phyloP scores from a whole-genome alignment of 2,329 filamentous ascomycete genomes.

The Ophiostoma sp. region DNA sequence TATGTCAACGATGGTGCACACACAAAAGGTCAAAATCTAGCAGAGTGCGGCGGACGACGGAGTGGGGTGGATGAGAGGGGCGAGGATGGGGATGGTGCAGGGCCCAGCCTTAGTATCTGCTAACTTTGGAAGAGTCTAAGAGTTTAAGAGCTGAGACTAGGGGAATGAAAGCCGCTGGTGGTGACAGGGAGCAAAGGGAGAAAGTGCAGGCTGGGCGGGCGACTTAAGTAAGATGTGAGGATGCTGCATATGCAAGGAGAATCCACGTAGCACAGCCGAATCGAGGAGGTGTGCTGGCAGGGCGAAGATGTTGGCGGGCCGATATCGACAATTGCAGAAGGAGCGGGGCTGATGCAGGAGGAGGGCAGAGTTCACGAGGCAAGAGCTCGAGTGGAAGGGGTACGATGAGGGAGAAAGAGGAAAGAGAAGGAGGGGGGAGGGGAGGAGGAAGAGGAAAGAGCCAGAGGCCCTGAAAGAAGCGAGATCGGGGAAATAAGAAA shows the following conservation, averaged over 20 bases:
- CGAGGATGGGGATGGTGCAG: conserved; percentile 14
- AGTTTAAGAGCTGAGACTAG: conserved; percentile 10
- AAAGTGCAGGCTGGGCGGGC: conserved; percentile 1
- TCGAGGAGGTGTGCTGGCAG: background rate
- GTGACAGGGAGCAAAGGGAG: conserved; percentile 14
- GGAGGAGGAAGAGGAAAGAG: no score
- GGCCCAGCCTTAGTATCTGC: conserved; percentile 1
- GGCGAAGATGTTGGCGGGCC: no score
- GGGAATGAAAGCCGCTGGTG: conserved; percentile 2
- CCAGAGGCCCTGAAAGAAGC: background rate
- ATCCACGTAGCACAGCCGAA: background rate
- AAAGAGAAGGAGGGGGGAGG: background rate
- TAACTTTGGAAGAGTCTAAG: background rate
- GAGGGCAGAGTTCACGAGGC: no score
- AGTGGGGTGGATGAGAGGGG: conserved; percentile 18
- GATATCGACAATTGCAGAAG: no score
- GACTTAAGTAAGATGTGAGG: background rate
- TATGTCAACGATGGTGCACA: background rate
- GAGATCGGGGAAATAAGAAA: background rate
- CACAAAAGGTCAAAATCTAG: background rate
- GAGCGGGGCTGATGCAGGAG: no score
- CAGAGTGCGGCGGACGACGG: conserved; percentile 7
- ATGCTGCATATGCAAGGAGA: conserved; percentile 4
- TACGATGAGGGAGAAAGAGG: no score
- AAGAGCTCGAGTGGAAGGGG: no score